Evolutionary conservation across 306 rosid genomes (phyloP).

Genomic region (Alnus glutinosa): DNA sequence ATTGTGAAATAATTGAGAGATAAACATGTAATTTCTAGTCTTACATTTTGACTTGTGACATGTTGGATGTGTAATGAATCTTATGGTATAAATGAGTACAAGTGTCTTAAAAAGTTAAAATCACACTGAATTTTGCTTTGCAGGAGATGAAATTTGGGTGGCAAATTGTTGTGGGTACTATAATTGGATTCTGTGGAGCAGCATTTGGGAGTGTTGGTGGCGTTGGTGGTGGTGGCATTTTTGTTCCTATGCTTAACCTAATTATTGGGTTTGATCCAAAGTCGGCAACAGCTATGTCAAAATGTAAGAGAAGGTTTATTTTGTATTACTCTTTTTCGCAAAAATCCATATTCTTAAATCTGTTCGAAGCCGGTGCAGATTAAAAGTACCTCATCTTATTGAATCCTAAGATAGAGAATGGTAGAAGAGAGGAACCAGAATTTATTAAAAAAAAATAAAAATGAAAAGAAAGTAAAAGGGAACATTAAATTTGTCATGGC

Average conservation of each 20-base stretch:
- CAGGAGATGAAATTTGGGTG: slow-evolving; percentile 92
- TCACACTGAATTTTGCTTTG: slow-evolving; percentile 1
- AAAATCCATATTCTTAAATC: no score
- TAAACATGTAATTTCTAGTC: no score
- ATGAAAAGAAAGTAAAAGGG: neutral
- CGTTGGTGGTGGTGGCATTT: slow-evolving; percentile 97
- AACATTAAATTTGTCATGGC: no score
- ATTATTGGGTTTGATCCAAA: slow-evolving; percentile 89
- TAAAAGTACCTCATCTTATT: neutral
- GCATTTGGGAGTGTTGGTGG: slow-evolving; percentile 98
- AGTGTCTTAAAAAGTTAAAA: no score
- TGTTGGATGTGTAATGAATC: neutral
- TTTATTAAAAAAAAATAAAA: neutral
- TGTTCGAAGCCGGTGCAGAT: neutral
- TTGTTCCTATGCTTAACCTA: slow-evolving; percentile 91
- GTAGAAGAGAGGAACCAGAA: neutral
- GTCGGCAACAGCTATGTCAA: slow-evolving; percentile 92
- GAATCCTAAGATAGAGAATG: neutral
- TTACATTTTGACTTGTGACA: neutral
- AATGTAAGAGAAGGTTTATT: slow-evolving; percentile 54
- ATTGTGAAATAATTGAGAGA: no score
- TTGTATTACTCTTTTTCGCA: neutral
- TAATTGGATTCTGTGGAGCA: slow-evolving; percentile 85
- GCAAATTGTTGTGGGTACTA: slow-evolving; percentile 61
- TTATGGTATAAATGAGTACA: neutral